Conservation (phyloP, 202 grass and related monocot species). For the Saccharum hybrid region DNA sequence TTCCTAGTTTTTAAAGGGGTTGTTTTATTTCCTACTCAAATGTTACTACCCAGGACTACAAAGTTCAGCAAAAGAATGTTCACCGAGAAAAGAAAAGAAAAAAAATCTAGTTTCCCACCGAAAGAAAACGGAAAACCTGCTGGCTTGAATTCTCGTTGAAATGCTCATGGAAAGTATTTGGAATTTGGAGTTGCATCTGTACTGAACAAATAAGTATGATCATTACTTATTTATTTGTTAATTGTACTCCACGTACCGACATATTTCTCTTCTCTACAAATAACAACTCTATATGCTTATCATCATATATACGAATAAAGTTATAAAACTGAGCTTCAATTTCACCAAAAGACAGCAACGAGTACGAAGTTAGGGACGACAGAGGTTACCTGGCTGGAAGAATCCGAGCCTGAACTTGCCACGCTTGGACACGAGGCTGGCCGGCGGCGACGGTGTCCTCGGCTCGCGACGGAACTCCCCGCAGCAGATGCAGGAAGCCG, state of each 20-base stretch:
- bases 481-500: not conserved
- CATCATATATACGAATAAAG: too few species aligned
- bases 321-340: not conserved
- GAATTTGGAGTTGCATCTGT: not conserved
- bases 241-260: not conserved
- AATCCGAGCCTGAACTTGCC: conserved; percentile 69
- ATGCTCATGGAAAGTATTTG: not conserved
- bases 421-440: conserved; percentile 48
- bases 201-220: not conserved
- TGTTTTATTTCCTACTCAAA: not conserved
- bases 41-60: not conserved
- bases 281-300: not conserved
- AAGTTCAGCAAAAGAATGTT: not conserved
- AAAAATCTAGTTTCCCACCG: too few species aligned
- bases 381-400: conserved; percentile 53
- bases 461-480: not conserved
- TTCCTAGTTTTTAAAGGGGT: not conserved
- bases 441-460: conserved; percentile 40
- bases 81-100: not conserved
- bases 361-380: too few species aligned
- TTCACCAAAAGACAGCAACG: too few species aligned
- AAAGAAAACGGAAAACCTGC: not conserved
- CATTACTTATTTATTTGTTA: not conserved
- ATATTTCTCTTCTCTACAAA: not conserved
- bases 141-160: not conserved